Percentiles rank a stretch among this genome's conserved stretches.
phyloP scores from a whole-genome alignment of 176 grass and related monocot species.

The Urochloa ruziziensis region DNA sequence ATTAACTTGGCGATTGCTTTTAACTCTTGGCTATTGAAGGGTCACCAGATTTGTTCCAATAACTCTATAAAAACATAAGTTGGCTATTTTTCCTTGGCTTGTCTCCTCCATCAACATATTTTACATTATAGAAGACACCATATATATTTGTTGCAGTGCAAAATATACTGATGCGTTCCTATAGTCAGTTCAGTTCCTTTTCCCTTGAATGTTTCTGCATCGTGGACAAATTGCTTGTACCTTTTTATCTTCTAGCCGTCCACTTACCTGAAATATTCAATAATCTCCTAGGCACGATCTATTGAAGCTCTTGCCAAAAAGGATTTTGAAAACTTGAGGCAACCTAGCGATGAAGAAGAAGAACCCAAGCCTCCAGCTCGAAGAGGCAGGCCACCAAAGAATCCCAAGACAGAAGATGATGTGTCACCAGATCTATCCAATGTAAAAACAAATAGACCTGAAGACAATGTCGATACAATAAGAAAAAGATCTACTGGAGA shows the following conservation, averaged over 20 bases:
- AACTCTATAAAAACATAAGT: not conserved
- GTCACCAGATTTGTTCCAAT: not conserved
- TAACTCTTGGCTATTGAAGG: not conserved
- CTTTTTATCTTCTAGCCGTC: not conserved
- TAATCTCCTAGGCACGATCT: conserved; percentile 59
- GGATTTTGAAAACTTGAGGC: conserved; percentile 85
- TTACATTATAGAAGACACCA: conserved; percentile 5
- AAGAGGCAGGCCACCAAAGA: conserved; percentile 69
- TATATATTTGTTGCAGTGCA: conserved; percentile 1
- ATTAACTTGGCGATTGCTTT: not conserved
- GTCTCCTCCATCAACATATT: not conserved
- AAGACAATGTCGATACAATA: conserved; percentile 36
- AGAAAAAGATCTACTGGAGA: conserved; percentile 46
- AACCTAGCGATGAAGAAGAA: conserved; percentile 58
- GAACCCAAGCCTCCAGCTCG: conserved; percentile 57
- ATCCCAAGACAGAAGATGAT: conserved; percentile 33
- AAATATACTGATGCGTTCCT: not conserved
- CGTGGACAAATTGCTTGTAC: not conserved
- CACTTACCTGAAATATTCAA: conserved; percentile 2
- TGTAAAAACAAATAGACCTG: conserved; percentile 35
- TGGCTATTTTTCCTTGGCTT: not conserved
- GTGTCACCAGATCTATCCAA: conserved; percentile 52
- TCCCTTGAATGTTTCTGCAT: not conserved
- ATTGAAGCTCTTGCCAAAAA: conserved; percentile 85
- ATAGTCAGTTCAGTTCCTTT: conserved; percentile 7